Base-by-base conservation (phyloP, 2,329 filamentous ascomycete genomes). In the Trichoderma oligosporum region DNA sequence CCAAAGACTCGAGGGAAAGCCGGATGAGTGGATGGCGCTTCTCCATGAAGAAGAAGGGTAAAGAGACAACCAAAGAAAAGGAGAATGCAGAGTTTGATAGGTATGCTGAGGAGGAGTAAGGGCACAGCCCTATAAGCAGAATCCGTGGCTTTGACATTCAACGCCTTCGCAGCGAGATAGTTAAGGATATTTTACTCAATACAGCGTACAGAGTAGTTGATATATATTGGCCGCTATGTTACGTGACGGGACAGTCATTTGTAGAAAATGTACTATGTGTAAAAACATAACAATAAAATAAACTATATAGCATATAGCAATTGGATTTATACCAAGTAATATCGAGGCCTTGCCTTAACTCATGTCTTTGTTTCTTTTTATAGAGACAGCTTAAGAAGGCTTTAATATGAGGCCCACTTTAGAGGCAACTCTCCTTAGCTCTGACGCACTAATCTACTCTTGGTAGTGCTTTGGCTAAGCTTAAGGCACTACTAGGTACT, bases 11-110 rank as follows among this genome's bases (percentile, higher is more conserved):
- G 4, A 78, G 76, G 62, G 78, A 79, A 49, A 71, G 77, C 52
- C 76, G 81, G 64, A 78, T 80, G 58, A 75, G 74, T 9, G 73
- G 73, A 39, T 82, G 80, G 77, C 76, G 80, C 62, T 82, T 82
- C 67, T 78, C 80, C 41, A 82, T 82, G 66, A 83, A 82, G 71
- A 84, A 83, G 73, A 83, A 81, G 69, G 79, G 76, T 61, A 81
- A 78, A 63, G 79, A 82, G 12, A 7, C 31, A 42, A 59, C 58
- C n/a, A 73, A 66, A 63, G 72, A 74, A 57, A 82, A 79, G 71
- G 80, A 82, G 63, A 81, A 79, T 62, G 64, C 80, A 61, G 82
- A 84, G 44, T 66, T 79, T 24, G 82, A 84, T 7, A 63, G 67
- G 39, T 57, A 64, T 29, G 49, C 60, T n/a, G 70, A 72, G 27